Base-by-base conservation (phyloP, 2,329 filamentous ascomycete genomes). In the Fusarium sp. region DNA sequence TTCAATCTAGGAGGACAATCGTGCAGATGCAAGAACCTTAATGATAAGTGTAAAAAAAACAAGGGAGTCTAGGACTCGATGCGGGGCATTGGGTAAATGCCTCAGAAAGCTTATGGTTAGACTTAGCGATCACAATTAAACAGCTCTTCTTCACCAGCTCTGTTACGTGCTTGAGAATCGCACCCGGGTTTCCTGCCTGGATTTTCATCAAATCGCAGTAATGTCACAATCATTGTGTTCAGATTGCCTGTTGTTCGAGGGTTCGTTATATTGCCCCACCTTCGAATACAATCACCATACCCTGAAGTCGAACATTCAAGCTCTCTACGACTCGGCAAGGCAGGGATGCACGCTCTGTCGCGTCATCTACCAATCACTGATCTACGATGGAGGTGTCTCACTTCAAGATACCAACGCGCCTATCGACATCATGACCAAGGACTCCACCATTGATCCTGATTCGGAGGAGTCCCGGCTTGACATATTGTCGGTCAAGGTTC, bases 121-220 rank as follows among this genome's bases (percentile, higher is more conserved):
- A 34, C 2, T 8, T 6, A 9, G 16, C 16, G 9, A 18, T 37
- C 16, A 18, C 9, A 37, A 37, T 18, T n/a, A n/a, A n/a, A n/a
- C n/a, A n/a, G n/a, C n/a, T n/a, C n/a, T n/a, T n/a, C n/a, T n/a
- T n/a, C n/a, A n/a, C n/a, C n/a, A n/a, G n/a, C n/a, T n/a, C n/a
- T 7, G 28, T 30, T 30, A 14, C 13, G 2, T 30, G 28, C 2
- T 2, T 6, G 7, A 30, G 7, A 30, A 4, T 6, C 13, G 30
- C 30, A 14, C 14, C 12, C 7, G 30, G 13, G 4, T 4, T 7
- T 4, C 30, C 30, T 7, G 30, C 30, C 7, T 30, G 12, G 1
- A 30, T 14, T 0, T 3, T 30, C 1, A 7, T 31, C 8, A 8
- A 8, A 31, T 31, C 13, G 2, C 13, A 2, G 18, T 10, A 0